These are phyloP conservation scores for Pseudopithomyces chartarum DNA, from an alignment of 2,329 filamentous ascomycete genomes.

Conservation along the genomic window DNA sequence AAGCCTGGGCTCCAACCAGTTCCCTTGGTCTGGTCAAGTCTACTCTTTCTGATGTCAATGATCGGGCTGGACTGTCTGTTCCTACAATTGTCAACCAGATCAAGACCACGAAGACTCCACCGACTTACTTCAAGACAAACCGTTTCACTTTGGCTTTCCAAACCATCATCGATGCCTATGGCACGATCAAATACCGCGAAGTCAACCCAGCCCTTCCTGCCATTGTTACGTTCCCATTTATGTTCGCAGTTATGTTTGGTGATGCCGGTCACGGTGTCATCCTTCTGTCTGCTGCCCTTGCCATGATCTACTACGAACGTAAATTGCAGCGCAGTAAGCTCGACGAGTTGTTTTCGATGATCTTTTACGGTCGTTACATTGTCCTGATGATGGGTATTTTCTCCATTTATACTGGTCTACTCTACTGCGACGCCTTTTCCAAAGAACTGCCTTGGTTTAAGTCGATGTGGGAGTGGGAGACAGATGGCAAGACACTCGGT, in stretches of 20 bases:
- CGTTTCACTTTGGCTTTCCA: constrained; percentile 98
- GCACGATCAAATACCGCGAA: constrained; percentile 95
- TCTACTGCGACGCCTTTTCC: constrained; percentile 98
- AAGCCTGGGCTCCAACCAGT: constrained; percentile 96
- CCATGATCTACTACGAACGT: constrained; percentile 98
- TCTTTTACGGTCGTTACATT: constrained; percentile 98
- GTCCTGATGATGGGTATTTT: constrained; percentile 98
- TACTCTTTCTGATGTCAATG: constrained; percentile 94
- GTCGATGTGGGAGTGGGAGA: constrained; percentile 87
- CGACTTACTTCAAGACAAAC: constrained; percentile 97
- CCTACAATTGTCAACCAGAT: constrained; percentile 99
- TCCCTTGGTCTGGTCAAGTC: constrained; percentile 87
- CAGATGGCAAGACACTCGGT: constrained; percentile 57
- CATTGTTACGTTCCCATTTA: constrained; percentile 97
- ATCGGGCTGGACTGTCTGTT: constrained; percentile 92
- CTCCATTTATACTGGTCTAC: constrained; percentile 93
- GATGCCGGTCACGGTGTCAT: constrained; percentile 93
- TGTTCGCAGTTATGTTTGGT: constrained; percentile 99
- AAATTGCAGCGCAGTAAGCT: constrained; percentile 82
- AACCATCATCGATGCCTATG: constrained; percentile 98
- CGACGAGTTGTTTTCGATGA: constrained; percentile 97
- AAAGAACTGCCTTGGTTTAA: constrained; percentile 87
- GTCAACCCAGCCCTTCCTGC: constrained; percentile 95
- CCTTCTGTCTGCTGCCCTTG: constrained; percentile 80
- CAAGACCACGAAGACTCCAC: constrained; percentile 93